Evolutionary conservation across 2,329 filamentous ascomycete genomes (phyloP), one percentile per base, ranked within the genome.

Genomic region (Fusarium sp.): DNA sequence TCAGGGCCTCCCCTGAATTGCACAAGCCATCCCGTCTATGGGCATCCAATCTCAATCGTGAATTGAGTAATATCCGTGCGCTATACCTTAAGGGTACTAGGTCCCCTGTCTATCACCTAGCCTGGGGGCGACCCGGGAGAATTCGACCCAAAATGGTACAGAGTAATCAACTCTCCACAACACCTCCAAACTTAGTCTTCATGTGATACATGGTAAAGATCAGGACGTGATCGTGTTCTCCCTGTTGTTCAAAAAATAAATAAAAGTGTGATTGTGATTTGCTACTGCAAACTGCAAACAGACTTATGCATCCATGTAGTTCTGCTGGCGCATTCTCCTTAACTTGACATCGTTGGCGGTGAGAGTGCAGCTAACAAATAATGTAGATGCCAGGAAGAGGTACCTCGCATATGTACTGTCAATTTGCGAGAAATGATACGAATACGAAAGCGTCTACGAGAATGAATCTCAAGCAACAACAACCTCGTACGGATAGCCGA

Each of bases 371-470:
- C 55, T 64, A 49, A 45, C 45, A 49, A 55, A 47, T 56, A 50
- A 49, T 57, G 38, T 66, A 46, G 46, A 62, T 66, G 43, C 61
- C 40, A 40, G 25, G 51, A 57, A 55, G 56, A 65, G 66, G 51
- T 38, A 38, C 34, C 46, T 47, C 50, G 50, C 32, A 52, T 42
- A 42, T 52, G 50, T 52, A 52, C 50, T 20, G 32, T 52, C 51
- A 57, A 64, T 67, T 70, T 66, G 58, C 65, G 68, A 71, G 53
- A 62, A 54, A 43, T 30, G 59, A 74, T 76, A 77, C 76, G 76
- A 78, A 78, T 78, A 78, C 76, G 76, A 78, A 78, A 60, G 72
- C 73, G 74, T 61, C 56, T 65, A 75, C 72, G 72, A 74, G 55
- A 50, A 20, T 27, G 18, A 38, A 49, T 61, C 22, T 20, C 30